phyloP scores from a whole-genome alignment of 805 yeast species.

The Cyberlindnera americana region DNA sequence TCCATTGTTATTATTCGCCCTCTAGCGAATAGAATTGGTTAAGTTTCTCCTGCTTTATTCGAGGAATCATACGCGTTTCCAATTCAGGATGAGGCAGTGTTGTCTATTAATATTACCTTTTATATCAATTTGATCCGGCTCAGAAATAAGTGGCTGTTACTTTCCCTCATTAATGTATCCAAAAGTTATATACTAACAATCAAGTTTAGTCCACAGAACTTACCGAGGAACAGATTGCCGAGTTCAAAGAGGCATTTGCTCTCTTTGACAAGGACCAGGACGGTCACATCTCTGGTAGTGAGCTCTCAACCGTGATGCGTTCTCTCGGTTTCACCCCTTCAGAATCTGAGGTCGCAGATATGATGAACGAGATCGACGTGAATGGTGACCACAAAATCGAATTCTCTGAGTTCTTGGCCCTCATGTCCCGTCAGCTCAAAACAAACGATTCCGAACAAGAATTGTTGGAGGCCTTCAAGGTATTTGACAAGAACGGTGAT shows the following conservation, averaged over 20 bases:
- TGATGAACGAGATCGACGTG: conserved; percentile 95
- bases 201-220: conserved; percentile 65
- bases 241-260: conserved; percentile 96
- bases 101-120: not conserved
- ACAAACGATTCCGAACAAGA: conserved; percentile 97
- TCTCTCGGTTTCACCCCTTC: conserved; percentile 97
- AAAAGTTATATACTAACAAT: no score
- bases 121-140: no score
- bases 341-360: conserved; percentile 91
- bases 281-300: conserved; percentile 94
- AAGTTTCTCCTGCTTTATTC: no score
- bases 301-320: conserved; percentile 97
- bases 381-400: conserved; percentile 91
- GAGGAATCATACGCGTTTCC: not conserved
- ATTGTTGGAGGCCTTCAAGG: conserved; percentile 95
- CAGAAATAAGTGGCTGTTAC: no score
- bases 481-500: conserved; percentile 91
- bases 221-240: conserved; percentile 94
- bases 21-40: no score
- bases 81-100: not conserved
- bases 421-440: conserved; percentile 84
- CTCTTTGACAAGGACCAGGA: conserved; percentile 95
- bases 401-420: conserved; percentile 76
- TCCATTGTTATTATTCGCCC: no score
- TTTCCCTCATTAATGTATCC: no score